A percentile compares a stretch with the other conserved stretches of the same genome.
Evolutionary conservation across 371 early-diverging fungal species (phyloP).

Genomic region (Syncephalastrum contaminatum): DNA sequence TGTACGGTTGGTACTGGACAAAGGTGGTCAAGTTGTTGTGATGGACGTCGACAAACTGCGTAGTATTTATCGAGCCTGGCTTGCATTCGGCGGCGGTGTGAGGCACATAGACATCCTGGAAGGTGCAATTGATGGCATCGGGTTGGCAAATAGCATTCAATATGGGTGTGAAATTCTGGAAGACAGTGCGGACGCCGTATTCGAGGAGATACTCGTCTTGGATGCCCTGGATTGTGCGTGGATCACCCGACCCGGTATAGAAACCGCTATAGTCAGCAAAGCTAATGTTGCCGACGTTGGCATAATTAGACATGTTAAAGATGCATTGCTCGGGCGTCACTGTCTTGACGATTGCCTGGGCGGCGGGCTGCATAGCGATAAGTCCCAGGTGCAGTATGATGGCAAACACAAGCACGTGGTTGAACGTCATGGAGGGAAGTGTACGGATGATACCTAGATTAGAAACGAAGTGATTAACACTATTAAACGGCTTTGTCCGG

Average conservation of each 20-base stretch:
- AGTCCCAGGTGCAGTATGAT: conserved; percentile 15
- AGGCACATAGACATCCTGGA: background rate
- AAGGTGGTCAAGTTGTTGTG: background rate
- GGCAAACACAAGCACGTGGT: conserved; percentile 8
- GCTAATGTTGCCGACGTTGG: no score
- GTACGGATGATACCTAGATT: conserved; percentile 9
- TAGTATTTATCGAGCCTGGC: conserved; percentile 8
- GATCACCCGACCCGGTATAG: background rate
- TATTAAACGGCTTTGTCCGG: no score
- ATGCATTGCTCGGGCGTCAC: no score
- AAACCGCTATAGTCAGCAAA: background rate
- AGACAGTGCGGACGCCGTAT: background rate
- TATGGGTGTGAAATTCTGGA: background rate
- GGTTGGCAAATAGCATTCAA: background rate
- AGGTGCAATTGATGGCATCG: conserved; percentile 12
- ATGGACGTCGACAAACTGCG: conserved; percentile 4
- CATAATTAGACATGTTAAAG: no score
- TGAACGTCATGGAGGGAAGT: conserved; percentile 5
- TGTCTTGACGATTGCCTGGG: conserved; percentile 11
- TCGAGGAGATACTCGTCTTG: background rate
- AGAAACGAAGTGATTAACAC: no score
- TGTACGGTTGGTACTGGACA: no score
- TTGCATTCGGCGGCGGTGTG: conserved; percentile 8
- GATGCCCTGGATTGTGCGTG: background rate
- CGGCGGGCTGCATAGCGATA: conserved; percentile 16